Conservation (phyloP, 2,329 filamentous ascomycete species). For the Ophiocordyceps camponoti-saundersi region DNA sequence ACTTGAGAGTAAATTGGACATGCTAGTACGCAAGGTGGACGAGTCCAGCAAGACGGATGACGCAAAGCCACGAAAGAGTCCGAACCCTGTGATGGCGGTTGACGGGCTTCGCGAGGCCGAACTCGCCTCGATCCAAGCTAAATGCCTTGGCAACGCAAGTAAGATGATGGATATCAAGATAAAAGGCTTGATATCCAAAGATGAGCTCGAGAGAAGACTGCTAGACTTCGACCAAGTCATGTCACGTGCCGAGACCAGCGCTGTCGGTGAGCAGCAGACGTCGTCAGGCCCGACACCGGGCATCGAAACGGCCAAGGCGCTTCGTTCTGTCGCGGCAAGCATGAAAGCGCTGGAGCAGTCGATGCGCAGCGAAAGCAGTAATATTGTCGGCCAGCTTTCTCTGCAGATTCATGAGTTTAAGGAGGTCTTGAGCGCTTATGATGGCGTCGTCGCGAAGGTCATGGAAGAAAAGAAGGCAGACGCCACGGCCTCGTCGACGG, state of each 20-base stretch:
- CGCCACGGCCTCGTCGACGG: neutral
- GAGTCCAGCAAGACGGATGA: neutral
- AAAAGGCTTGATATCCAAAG: neutral
- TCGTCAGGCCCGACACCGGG: neutral
- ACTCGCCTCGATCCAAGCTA: neutral
- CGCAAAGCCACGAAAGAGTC: neutral
- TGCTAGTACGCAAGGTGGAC: conserved; percentile 3
- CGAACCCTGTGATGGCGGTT: too few species aligned
- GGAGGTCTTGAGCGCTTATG: too few species aligned
- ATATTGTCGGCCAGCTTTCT: neutral
- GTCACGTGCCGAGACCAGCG: neutral
- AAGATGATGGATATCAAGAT: neutral
- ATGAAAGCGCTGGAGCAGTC: neutral
- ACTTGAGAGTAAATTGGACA: conserved; percentile 10
- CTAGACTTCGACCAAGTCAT: neutral
- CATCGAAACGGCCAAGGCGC: neutral
- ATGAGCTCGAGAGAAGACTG: neutral
- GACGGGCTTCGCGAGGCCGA: too few species aligned
- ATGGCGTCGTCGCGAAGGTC: neutral
- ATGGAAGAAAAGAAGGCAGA: neutral
- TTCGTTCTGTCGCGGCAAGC: neutral
- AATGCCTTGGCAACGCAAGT: neutral
- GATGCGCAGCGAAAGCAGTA: neutral
- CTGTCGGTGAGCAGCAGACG: neutral
- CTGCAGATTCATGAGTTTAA: neutral